Evolutionary conservation across 345 rosid genomes (phyloP).

Genomic region (Excoecaria cochinchinensis): DNA sequence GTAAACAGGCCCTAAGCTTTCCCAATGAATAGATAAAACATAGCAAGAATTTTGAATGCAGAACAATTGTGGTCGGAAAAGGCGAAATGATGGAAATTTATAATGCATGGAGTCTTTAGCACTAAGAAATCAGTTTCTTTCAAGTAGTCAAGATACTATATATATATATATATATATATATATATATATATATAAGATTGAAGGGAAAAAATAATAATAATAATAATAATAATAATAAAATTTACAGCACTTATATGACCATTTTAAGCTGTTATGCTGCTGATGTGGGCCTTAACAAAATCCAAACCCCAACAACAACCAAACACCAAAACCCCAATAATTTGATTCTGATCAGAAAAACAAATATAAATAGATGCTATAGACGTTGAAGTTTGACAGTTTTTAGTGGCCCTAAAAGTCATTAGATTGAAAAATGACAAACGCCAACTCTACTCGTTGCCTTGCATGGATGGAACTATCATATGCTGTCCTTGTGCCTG

Average conservation of each 20-base stretch:
- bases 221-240: constrained; percentile 3
- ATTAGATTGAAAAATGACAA: constrained; percentile 9
- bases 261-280: constrained; percentile 14
- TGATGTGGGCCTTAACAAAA: constrained; percentile 9
- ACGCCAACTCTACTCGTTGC: constrained; percentile 35
- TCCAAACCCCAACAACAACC: constrained; percentile 14
- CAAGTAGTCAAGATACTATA: neutral
- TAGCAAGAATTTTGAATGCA: no score
- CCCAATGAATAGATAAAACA: no score
- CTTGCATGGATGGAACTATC: constrained; percentile 50
- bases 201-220: neutral
- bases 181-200: no score
- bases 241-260: constrained; percentile 29
- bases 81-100: neutral
- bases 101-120: neutral
- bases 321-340: constrained; percentile 11
- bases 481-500: constrained; percentile 55
- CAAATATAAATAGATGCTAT: constrained; percentile 20
- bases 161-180: no score
- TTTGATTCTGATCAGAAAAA: constrained; percentile 17
- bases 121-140: neutral
- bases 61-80: neutral
- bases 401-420: constrained; percentile 25
- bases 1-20: no score
- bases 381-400: constrained; percentile 24